Percentiles rank a stretch among this genome's conserved stretches.
phyloP scores from a whole-genome alignment of 331 rosid species.

The Quercus phellos region DNA sequence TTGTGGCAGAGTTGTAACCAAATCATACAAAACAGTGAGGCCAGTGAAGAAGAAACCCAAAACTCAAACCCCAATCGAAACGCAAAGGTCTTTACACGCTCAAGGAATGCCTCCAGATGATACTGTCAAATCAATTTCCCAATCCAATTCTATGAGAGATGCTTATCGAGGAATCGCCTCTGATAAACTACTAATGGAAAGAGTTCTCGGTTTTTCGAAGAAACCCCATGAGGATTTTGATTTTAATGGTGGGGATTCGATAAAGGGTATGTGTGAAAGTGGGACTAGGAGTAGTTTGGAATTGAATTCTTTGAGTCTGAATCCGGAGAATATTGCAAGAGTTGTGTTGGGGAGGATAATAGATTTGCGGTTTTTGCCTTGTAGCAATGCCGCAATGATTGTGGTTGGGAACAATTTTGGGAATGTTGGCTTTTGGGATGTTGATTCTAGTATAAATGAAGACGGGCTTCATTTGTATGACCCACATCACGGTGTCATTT shows the following conservation, averaged over 20 bases:
- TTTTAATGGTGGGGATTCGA: background rate
- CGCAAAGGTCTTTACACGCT: slow-evolving; percentile 74
- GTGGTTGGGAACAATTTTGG: slow-evolving; percentile 73
- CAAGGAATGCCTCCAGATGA: too few species aligned
- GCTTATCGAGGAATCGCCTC: too few species aligned
- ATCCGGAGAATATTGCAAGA: slow-evolving; percentile 57
- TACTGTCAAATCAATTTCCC: too few species aligned
- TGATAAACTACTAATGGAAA: too few species aligned
- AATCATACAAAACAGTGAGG: too few species aligned
- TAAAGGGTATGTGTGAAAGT: background rate
- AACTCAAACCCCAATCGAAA: slow-evolving; percentile 36
- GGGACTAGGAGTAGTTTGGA: slow-evolving; percentile 19
- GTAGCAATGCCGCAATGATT: slow-evolving; percentile 41
- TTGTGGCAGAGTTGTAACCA: too few species aligned
- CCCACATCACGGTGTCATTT: slow-evolving; percentile 62
- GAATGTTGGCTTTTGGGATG: slow-evolving; percentile 77
- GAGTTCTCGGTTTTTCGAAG: too few species aligned
- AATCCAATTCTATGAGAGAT: too few species aligned
- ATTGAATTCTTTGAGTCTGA: slow-evolving; percentile 48
- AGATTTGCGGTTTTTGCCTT: slow-evolving; percentile 50
- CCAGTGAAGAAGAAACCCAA: too few species aligned
- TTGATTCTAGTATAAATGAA: slow-evolving; percentile 26
- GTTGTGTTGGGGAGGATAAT: slow-evolving; percentile 46
- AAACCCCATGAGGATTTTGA: slow-evolving; percentile 9
- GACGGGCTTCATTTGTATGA: slow-evolving; percentile 43